Evolutionary conservation across 2,329 filamentous ascomycete genomes (phyloP).

Genomic region (Xylariaceae sp.): DNA sequence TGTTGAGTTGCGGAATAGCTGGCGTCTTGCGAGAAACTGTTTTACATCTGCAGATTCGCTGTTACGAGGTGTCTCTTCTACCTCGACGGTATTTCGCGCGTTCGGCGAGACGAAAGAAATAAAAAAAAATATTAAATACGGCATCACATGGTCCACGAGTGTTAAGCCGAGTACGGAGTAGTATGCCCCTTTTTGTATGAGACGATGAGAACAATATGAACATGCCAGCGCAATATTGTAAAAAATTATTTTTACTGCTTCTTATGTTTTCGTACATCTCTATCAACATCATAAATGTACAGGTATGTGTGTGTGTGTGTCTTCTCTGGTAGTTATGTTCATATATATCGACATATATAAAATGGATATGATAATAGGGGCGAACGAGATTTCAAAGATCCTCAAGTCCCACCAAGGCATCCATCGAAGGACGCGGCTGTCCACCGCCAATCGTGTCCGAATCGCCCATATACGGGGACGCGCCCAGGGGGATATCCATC

Average conservation of each 20-base stretch:
- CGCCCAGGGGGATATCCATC: slow-evolving; percentile 21
- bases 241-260: not conserved
- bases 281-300: slow-evolving; percentile 1
- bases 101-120: too few relatives aligned
- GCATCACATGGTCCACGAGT: too few relatives aligned
- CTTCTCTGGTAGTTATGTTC: not conserved
- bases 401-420: slow-evolving; percentile 10
- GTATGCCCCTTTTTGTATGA: too few relatives aligned
- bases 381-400: not conserved
- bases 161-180: too few relatives aligned
- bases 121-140: too few relatives aligned
- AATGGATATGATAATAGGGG: not conserved
- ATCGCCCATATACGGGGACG: slow-evolving; percentile 27
- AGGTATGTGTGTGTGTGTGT: not conserved
- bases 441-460: slow-evolving; percentile 23
- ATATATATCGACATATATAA: not conserved
- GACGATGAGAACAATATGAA: too few relatives aligned
- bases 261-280: not conserved
- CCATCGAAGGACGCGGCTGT: slow-evolving; percentile 10
- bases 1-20: too few relatives aligned
- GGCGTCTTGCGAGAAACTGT: too few relatives aligned
- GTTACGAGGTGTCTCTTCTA: too few relatives aligned
- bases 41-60: too few relatives aligned
- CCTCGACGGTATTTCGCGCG: too few relatives aligned
- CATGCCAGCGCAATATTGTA: not conserved